phyloP scores from a whole-genome alignment of 805 yeast species.

The Ogataea philodendri region DNA sequence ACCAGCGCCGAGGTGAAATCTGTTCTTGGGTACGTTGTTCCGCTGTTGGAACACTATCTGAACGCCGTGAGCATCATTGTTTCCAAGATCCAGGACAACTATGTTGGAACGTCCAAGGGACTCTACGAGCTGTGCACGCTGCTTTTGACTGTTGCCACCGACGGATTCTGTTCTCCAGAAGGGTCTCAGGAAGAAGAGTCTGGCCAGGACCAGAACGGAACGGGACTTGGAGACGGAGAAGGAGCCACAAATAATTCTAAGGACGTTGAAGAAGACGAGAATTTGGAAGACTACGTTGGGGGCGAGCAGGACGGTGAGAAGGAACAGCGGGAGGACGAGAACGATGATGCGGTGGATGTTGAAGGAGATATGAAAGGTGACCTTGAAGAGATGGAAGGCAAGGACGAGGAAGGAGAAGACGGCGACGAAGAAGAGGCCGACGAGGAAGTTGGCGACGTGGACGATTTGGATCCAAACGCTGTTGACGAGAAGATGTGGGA shows the following conservation, averaged over 20 bases:
- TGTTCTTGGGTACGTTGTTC: slow-evolving; percentile 54
- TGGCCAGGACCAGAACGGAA: slow-evolving; percentile 73
- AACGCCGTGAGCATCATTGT: slow-evolving; percentile 46
- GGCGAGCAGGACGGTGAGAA: slow-evolving; percentile 54
- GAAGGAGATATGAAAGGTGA: slow-evolving; percentile 98
- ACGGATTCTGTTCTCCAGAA: slow-evolving; percentile 93
- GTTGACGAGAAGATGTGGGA: slow-evolving; percentile 98
- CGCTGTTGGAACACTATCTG: slow-evolving; percentile 60
- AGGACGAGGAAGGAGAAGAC: slow-evolving; percentile 50
- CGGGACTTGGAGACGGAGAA: slow-evolving; percentile 83
- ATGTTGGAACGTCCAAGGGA: slow-evolving; percentile 56
- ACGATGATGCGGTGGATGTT: slow-evolving; percentile 88
- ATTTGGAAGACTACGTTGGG: slow-evolving; percentile 71
- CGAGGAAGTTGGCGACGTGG: slow-evolving; percentile 85
- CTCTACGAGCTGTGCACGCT: slow-evolving; percentile 55
- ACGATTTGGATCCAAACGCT: slow-evolving; percentile 90
- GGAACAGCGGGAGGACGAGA: slow-evolving; percentile 62
- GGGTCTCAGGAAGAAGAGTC: slow-evolving; percentile 63
- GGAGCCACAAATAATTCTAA: slow-evolving; percentile 81
- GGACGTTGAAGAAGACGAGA: slow-evolving; percentile 90
- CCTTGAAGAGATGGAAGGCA: slow-evolving; percentile 73
- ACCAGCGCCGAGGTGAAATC: slow-evolving; percentile 41
- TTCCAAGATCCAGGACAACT: slow-evolving; percentile 45
- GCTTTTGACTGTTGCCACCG: slow-evolving; percentile 59
- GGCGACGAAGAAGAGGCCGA: slow-evolving; percentile 62